These are phyloP conservation scores for Cyclaneusma minus DNA, from an alignment of 2,329 filamentous ascomycete genomes.

Conservation along the genomic window DNA sequence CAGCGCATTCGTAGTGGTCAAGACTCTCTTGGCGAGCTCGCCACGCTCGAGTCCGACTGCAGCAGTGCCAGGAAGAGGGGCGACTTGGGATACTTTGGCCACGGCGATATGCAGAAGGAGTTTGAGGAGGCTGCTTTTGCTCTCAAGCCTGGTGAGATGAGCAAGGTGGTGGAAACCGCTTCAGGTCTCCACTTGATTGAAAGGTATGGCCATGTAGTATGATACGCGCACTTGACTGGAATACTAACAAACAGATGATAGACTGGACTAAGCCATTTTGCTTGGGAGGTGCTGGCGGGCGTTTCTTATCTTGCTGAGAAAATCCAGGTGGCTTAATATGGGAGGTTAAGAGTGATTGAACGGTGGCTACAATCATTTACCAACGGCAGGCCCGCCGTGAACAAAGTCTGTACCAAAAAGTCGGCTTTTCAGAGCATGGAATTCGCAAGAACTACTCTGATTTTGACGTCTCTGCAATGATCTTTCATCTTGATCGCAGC, in stretches of 20 bases:
- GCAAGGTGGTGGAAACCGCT: slow-evolving; percentile 75
- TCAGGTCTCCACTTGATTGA: slow-evolving; percentile 94
- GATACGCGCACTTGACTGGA: not conserved
- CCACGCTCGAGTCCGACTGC: slow-evolving; percentile 82
- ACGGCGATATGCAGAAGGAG: slow-evolving; percentile 95
- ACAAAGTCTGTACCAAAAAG: too few species aligned
- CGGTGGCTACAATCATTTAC: too few species aligned
- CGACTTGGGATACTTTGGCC: slow-evolving; percentile 88
- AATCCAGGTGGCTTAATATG: too few species aligned
- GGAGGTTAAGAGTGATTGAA: too few species aligned
- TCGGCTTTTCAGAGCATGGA: too few species aligned
- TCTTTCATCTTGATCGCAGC: too few species aligned
- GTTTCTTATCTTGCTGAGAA: too few species aligned
- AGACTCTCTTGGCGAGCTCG: slow-evolving; percentile 63
- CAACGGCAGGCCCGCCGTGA: too few species aligned
- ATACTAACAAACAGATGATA: not conserved
- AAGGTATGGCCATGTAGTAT: slow-evolving; percentile 40
- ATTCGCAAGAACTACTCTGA: too few species aligned
- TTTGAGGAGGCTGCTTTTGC: slow-evolving; percentile 93
- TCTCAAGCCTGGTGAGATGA: slow-evolving; percentile 77
- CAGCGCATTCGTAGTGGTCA: slow-evolving; percentile 57
- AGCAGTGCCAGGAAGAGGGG: slow-evolving; percentile 88
- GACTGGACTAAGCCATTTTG: slow-evolving; percentile 6
- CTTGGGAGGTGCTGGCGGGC: too few species aligned
- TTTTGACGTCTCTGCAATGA: too few species aligned